Evolutionary conservation across 257 asterid genomes (phyloP).

Genomic region (Capsicum baccatum): DNA sequence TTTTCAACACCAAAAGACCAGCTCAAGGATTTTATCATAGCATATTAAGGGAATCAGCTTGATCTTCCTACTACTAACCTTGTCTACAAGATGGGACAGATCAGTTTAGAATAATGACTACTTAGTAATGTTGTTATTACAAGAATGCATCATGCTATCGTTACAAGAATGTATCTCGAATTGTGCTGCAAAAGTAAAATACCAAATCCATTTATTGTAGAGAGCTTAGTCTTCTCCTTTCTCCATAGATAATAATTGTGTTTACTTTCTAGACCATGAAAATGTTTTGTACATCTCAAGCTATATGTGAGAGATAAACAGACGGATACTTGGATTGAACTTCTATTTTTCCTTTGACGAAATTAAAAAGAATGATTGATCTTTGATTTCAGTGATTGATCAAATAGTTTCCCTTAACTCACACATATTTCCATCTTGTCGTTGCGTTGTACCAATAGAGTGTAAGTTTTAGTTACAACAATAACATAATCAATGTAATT

Average conservation of each 20-base stretch:
- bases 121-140: neutral
- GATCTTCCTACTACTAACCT: conserved; percentile 89
- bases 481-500: too few species aligned
- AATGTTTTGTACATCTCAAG: neutral
- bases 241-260: neutral
- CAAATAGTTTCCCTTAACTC: too few species aligned
- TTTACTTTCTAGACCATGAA: neutral
- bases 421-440: too few species aligned
- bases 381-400: too few species aligned
- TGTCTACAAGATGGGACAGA: conserved; percentile 87
- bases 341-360: neutral
- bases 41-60: conserved; percentile 73
- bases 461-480: too few species aligned
- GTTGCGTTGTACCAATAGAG: too few species aligned
- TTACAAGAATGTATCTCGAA: neutral
- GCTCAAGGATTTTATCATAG: conserved; percentile 75
- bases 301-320: neutral
- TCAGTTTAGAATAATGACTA: conserved; percentile 55
- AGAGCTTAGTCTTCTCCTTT: neutral
- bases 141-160: neutral
- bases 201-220: neutral
- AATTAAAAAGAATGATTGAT: too few species aligned
- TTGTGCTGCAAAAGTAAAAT: neutral
- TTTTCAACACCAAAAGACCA: conserved; percentile 76
- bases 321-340: neutral